Base-by-base conservation (phyloP, 495 filamentous ascomycete species). In the Cercophora newfieldiana region DNA sequence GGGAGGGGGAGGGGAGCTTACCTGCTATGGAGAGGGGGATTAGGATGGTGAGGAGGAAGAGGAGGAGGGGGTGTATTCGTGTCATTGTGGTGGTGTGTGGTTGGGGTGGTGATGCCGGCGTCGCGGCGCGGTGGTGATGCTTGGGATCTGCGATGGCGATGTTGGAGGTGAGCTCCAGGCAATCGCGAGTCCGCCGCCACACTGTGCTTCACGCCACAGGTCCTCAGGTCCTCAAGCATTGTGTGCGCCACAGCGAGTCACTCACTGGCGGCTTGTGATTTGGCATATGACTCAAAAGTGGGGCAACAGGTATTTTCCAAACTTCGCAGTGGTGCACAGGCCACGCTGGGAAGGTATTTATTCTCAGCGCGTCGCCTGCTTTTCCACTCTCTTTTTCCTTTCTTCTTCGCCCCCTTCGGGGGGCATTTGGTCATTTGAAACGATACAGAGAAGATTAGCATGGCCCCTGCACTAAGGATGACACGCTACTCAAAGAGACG, bases 391-490 rank as follows among this genome's bases (percentile, higher is more conserved):
- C 65, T 71, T 66, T 64, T 71, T 58, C 37, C 71, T 70, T 71
- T 65, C 67, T 69, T 71, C 67, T 53, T 68, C 51, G 65, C 67
- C 69, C 72, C 69, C 68, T 25, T 30, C 26, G 55, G 55, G 73
- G 72, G 70, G 65, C 70, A 76, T 74, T 71, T 76, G 75, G 75
- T 76, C 75, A 77, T 73, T 71, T 77, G 73, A 73, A 77, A 73
- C 74, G 71, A 72, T 73, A 77, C 75, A 91, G 88, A 93, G 89
- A 93, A 92, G 88, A 93, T 92, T 94, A 96, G 92, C 93, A 95
- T 96, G 91, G 92, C 91, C 93, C 93, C 93, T 97, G 93, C 91
- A 94, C 91, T 94, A 94, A 95, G 92, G 92, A 94, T 94, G 92
- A 95, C 91, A 95, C 91, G 90, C 90, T 91, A 89, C 91, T 91